phyloP scores from a whole-genome alignment of 2,329 filamentous ascomycete species.

The Claviceps pusilla region DNA sequence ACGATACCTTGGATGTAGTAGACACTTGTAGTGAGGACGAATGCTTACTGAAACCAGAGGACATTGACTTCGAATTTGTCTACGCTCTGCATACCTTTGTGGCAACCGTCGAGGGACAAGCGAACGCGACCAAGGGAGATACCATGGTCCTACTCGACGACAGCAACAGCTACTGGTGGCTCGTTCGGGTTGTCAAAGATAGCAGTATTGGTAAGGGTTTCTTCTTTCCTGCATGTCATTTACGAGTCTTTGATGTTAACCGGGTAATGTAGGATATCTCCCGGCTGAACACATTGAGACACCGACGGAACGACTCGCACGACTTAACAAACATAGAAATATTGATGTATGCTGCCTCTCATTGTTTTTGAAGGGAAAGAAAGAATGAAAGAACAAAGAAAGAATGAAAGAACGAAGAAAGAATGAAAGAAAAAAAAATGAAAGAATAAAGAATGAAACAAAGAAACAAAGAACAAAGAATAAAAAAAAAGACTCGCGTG shows the following conservation, averaged over 20 bases:
- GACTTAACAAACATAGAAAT: conserved; percentile 94
- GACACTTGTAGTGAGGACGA: conserved; percentile 61
- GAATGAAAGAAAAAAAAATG: not conserved
- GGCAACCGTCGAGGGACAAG: conserved; percentile 93
- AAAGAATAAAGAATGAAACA: not conserved
- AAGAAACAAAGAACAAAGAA: not conserved
- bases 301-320: conserved; percentile 81
- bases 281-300: conserved; percentile 98
- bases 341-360: conserved; percentile 57
- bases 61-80: conserved; percentile 99
- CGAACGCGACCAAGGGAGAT: conserved; percentile 94
- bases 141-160: conserved; percentile 98
- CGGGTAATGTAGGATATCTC: conserved; percentile 56
- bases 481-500: not conserved
- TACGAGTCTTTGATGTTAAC: not conserved
- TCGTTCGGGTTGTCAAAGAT: conserved; percentile 92
- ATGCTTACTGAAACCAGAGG: conserved; percentile 88
- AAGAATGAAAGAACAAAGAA: not conserved
- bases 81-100: conserved; percentile 97
- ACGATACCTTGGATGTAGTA: conserved; percentile 29
- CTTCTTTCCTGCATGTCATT: not conserved
- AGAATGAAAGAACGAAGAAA: not conserved
- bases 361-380: not conserved
- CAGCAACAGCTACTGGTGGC: conserved; percentile 99
- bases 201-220: conserved; percentile 60